Evolutionary conservation across 2,329 filamentous ascomycete species (phyloP).

Genomic region (Didymellaceae sp.): DNA sequence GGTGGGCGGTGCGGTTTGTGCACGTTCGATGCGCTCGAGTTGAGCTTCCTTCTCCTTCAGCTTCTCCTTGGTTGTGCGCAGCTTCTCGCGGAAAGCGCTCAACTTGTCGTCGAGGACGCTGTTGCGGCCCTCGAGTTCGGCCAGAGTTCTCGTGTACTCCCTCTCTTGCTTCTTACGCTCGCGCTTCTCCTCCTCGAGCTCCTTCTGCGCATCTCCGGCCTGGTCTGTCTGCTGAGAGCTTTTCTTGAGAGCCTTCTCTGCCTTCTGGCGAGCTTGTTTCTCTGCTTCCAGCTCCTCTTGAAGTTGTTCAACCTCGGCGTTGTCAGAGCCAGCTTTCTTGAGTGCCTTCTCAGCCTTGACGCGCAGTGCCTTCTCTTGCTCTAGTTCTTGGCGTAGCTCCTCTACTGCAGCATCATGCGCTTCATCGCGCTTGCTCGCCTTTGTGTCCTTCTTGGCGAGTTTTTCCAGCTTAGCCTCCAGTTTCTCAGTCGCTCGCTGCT

Average conservation of each 20-base stretch:
- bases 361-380: constrained; percentile 50
- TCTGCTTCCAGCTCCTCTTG: constrained; percentile 53
- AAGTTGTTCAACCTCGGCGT: constrained; percentile 39
- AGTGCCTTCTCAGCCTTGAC: constrained; percentile 41
- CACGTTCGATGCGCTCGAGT: constrained; percentile 53
- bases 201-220: constrained; percentile 57
- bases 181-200: constrained; percentile 59
- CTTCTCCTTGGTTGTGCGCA: constrained; percentile 73
- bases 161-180: constrained; percentile 61
- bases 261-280: constrained; percentile 37
- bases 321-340: constrained; percentile 38
- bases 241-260: constrained; percentile 45
- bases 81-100: constrained; percentile 71
- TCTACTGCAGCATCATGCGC: constrained; percentile 40
- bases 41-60: constrained; percentile 69
- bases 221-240: constrained; percentile 52
- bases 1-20: constrained; percentile 47
- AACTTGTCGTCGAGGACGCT: constrained; percentile 74
- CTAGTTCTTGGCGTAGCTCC: constrained; percentile 46
- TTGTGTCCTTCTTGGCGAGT: constrained; percentile 40
- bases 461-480: constrained; percentile 45
- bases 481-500: constrained; percentile 39
- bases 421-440: constrained; percentile 47
- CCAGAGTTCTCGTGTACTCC: constrained; percentile 61
- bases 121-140: constrained; percentile 67